Conservation (phyloP, 805 yeast species). For the Hermanozyma aechmeae region DNA sequence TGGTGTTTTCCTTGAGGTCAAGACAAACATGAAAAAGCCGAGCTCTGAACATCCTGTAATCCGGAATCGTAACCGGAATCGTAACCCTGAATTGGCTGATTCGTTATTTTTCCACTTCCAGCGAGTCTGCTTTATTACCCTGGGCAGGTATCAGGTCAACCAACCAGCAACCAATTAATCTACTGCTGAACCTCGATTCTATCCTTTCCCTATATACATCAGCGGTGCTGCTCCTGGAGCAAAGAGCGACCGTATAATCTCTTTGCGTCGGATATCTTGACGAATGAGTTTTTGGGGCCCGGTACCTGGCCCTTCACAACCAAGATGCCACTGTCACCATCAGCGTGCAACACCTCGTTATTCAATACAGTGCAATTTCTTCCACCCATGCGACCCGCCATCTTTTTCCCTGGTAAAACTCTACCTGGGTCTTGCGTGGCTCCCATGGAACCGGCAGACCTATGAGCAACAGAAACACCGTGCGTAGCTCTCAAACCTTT, state of each 20-base stretch:
- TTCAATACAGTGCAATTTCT: constrained; percentile 66
- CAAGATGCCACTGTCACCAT: constrained; percentile 72
- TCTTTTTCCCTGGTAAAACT: constrained; percentile 90
- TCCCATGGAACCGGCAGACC: constrained; percentile 97
- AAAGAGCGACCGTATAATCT: constrained; percentile 36
- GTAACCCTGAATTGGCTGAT: constrained; percentile 3
- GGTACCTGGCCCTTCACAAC: constrained; percentile 85
- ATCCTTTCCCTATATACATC: not conserved
- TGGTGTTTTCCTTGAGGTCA: constrained; percentile 11
- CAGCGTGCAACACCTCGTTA: constrained; percentile 66
- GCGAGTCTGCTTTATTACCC: not conserved
- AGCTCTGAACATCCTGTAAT: not conserved
- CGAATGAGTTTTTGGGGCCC: constrained; percentile 72
- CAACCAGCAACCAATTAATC: not conserved
- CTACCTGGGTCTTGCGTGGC: constrained; percentile 94
- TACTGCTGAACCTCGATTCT: not conserved
- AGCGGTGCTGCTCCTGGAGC: constrained; percentile 3
- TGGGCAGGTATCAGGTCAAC: not conserved
- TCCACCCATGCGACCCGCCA: constrained; percentile 97
- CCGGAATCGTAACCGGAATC: not conserved
- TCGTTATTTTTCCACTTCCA: constrained; percentile 1
- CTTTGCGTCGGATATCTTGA: constrained; percentile 74
- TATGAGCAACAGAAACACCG: constrained; percentile 89
- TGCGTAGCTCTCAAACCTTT: constrained; percentile 86
- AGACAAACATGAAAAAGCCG: constrained; percentile 7